Evolutionary conservation across 164 flowering plant species (phyloP), one percentile per base, ranked within the genome.

Genomic region (Liriodendron chinense): DNA sequence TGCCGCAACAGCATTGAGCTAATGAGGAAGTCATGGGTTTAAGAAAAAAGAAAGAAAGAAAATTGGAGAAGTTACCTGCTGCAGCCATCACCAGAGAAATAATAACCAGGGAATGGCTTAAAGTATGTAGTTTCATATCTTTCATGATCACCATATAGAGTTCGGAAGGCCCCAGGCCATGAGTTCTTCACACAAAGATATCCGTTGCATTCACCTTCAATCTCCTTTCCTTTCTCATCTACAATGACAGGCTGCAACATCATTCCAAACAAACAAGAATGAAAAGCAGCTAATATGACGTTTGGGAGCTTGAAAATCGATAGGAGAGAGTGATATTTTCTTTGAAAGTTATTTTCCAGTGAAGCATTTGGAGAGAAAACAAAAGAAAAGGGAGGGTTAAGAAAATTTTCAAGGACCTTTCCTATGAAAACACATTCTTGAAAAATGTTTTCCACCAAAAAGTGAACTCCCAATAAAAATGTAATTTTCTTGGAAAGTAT

Each of bases 71-170:
- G 13, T 47, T 84, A 90, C 99, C 98, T 90, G 83, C 92, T 87
- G 85, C 99, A 96, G 68, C 99, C 99, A 88, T 96, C 99, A 71
- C 99, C 99, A 73, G 82, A 91, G 80, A 94, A 96, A 79, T 96
- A 88, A 74, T 86, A 87, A 56, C 99, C 98, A 24, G 95, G 88
- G 77, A 96, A 94, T 68, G 96, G 89, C 85, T 90, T 94, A 78
- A 96, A 96, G 82, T 94, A 96, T 8, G 99, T 91, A 8, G 98
- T 94, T 83, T 96, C 98, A 77, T 94, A 96, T 96, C 99, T 86
- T 81, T 96, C 98, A 80, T 96, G 98, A 76, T 94, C 99, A 75
- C 98, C 94, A 82, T 87, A 96, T 43, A 96, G 93, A 73, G 99
- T 96, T 64, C 98, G 87, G 74, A 96, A 96, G 72, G 98, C 98